Evolutionary conservation across 2,329 filamentous ascomycete genomes (phyloP).

Genomic region (Fusarium pseudoanthophilum): DNA sequence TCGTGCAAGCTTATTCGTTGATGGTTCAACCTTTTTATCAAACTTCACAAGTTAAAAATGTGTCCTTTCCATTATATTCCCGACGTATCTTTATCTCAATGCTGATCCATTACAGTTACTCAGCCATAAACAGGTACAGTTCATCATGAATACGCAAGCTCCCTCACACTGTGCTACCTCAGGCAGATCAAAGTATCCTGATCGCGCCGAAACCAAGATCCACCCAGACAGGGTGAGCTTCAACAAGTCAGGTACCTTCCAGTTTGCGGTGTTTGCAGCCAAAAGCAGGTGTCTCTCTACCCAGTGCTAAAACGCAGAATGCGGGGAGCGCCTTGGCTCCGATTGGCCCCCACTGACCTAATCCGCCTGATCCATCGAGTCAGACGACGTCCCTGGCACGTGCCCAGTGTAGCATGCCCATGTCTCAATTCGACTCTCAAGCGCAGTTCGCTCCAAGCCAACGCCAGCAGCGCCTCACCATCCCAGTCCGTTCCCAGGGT

Average conservation of each 20-base stretch:
- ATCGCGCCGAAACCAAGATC: constrained; percentile 17
- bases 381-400: constrained; percentile 48
- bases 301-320: constrained; percentile 40
- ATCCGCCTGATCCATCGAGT: constrained; percentile 47
- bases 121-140: constrained; percentile 23
- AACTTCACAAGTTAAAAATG: not conserved
- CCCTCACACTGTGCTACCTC: constrained; percentile 20
- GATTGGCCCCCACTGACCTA: constrained; percentile 41
- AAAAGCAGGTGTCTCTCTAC: constrained; percentile 31
- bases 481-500: constrained; percentile 34
- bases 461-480: constrained; percentile 32
- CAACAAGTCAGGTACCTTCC: constrained; percentile 38
- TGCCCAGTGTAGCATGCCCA: constrained; percentile 37
- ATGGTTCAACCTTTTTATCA: not conserved
- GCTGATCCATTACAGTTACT: constrained; percentile 25
- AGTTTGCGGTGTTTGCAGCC: constrained; percentile 24
- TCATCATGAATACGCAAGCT: constrained; percentile 31
- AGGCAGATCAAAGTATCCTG: constrained; percentile 25
- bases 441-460: constrained; percentile 27
- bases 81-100: not conserved
- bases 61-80: not conserved
- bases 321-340: constrained; percentile 43
- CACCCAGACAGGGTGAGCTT: constrained; percentile 31
- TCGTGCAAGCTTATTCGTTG: not conserved
- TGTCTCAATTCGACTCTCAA: constrained; percentile 36